A percentile compares a stretch with the other conserved stretches of the same genome.
These are phyloP conservation scores for Cryptococcus deneoformans DNA, from an alignment of 1,284 basidiomycete species.

Conservation along the genomic window DNA sequence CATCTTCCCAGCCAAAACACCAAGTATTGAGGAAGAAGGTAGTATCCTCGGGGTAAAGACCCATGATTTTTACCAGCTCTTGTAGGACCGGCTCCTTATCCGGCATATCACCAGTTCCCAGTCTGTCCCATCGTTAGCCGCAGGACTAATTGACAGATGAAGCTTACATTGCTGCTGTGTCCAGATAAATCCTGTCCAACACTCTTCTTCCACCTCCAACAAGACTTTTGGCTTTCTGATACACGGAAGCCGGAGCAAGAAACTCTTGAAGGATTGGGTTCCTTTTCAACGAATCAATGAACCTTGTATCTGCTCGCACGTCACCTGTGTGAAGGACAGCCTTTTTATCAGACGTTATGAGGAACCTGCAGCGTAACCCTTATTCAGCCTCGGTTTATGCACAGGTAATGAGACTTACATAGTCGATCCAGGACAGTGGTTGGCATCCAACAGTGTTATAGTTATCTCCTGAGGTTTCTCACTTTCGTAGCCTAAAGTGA, in stretches of 20 bases:
- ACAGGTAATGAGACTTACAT: constrained; percentile 59
- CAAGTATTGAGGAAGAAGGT: constrained; percentile 86
- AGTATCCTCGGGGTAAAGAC: constrained; percentile 61
- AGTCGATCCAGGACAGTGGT: constrained; percentile 89
- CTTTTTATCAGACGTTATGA: constrained; percentile 70
- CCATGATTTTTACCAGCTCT: constrained; percentile 67
- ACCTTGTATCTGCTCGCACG: constrained; percentile 78
- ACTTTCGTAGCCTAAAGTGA: constrained; percentile 57
- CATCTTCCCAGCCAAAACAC: constrained; percentile 91
- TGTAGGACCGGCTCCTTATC: constrained; percentile 66
- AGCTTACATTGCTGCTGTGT: constrained; percentile 57
- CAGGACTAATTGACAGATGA: background rate
- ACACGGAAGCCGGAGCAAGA: constrained; percentile 48
- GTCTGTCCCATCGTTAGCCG: constrained; percentile 24
- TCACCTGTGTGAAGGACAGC: constrained; percentile 90
- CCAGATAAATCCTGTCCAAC: constrained; percentile 79
- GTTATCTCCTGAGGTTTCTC: constrained; percentile 55
- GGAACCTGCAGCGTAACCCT: constrained; percentile 60
- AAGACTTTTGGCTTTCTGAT: background rate
- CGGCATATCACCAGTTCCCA: constrained; percentile 63
- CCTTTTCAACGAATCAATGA: constrained; percentile 63
- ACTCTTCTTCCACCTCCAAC: constrained; percentile 14
- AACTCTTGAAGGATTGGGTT: constrained; percentile 72
- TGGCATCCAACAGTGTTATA: constrained; percentile 82
- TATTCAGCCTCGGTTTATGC: background rate